Percentiles rank a stretch among this genome's conserved stretches.
Evolutionary conservation across 73 alveolate species (phyloP).

Genomic region (Paramecium pentaurelia): DNA sequence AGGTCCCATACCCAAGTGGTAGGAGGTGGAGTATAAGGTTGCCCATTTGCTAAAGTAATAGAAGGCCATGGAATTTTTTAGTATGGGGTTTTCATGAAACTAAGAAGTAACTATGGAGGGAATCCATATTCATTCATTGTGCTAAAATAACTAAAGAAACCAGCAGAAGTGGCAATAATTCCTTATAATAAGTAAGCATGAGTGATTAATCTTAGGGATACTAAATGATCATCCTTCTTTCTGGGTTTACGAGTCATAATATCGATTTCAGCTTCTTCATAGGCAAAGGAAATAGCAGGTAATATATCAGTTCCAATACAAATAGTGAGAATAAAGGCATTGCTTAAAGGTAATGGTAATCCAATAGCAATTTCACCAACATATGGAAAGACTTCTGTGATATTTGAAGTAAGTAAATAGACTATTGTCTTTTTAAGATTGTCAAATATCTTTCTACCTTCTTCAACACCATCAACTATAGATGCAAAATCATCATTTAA

Average conservation of each 20-base stretch:
- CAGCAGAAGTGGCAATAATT: conserved; percentile 73
- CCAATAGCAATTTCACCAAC: conserved; percentile 71
- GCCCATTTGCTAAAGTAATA: conserved; percentile 6
- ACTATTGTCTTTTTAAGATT: conserved; percentile 83
- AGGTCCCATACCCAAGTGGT: not conserved
- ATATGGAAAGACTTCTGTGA: conserved; percentile 89
- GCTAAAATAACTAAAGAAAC: conserved; percentile 76
- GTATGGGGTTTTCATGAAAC: conserved; percentile 64
- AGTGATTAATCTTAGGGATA: conserved; percentile 71
- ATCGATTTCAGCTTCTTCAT: conserved; percentile 91
- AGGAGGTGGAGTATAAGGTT: conserved; percentile 42
- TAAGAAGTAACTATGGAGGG: conserved; percentile 67
- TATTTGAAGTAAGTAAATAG: conserved; percentile 76
- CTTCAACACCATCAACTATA: conserved; percentile 94
- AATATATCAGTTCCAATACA: conserved; percentile 89
- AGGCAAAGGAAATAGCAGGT: conserved; percentile 93
- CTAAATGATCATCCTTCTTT: conserved; percentile 85
- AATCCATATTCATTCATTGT: conserved; percentile 90
- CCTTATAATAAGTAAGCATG: conserved; percentile 81
- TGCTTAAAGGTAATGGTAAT: conserved; percentile 85
- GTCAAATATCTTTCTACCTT: conserved; percentile 95
- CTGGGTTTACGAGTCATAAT: conserved; percentile 90
- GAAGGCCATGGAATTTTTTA: not conserved
- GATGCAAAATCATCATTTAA: conserved; percentile 97
- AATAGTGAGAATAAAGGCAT: conserved; percentile 78